phyloP scores from a whole-genome alignment of 225 moss, liverwort and hornwort genomes.

The Physcomitrium patens region DNA sequence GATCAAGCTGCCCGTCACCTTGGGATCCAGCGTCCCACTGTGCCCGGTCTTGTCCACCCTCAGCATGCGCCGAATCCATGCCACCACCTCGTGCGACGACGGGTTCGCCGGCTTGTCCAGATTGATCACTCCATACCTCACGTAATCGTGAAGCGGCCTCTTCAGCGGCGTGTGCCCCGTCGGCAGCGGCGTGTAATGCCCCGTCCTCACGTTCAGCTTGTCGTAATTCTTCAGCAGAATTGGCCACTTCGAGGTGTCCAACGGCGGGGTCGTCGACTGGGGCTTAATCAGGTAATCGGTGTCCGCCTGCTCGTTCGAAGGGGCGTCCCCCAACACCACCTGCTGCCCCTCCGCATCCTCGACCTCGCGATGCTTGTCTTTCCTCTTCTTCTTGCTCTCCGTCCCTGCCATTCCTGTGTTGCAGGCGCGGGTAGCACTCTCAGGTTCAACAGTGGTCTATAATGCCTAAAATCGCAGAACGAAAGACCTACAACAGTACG shows the following conservation, averaged over 20 bases:
- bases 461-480: no score
- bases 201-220: conserved; percentile 89
- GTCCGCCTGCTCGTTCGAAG: conserved; percentile 48
- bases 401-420: conserved; percentile 58
- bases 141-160: conserved; percentile 82
- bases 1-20: conserved; percentile 94
- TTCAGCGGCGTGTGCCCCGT: conserved; percentile 89
- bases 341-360: conserved; percentile 35
- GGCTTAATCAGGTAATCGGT: conserved; percentile 95
- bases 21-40: conserved; percentile 92
- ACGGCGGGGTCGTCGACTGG: conserved; percentile 72
- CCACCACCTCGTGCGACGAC: conserved; percentile 92
- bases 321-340: conserved; percentile 21
- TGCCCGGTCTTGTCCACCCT: conserved; percentile 96
- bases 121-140: conserved; percentile 95
- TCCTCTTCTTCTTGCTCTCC: conserved; percentile 78
- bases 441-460: no score
- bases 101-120: conserved; percentile 96
- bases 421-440: no score
- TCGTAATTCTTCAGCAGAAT: conserved; percentile 93
- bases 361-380: conserved; percentile 61
- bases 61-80: conserved; percentile 92
- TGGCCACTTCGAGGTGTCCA: conserved; percentile 94
- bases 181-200: conserved; percentile 92
- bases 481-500: no score